phyloP scores from a whole-genome alignment of 1,284 basidiomycete species.

The Malassezia japonica region DNA sequence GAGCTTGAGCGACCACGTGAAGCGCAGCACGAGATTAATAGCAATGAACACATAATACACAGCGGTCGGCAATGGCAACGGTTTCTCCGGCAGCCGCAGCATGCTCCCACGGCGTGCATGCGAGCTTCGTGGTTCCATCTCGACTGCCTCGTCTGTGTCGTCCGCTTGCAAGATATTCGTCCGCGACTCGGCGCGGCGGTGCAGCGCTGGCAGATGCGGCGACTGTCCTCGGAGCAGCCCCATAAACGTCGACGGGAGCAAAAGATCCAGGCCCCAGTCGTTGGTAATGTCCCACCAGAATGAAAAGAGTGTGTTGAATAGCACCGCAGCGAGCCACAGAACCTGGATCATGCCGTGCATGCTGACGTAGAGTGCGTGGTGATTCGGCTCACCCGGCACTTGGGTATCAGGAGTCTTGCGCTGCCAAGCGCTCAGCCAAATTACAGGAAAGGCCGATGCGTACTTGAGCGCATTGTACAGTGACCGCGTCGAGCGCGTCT shows the following conservation, averaged over 20 bases:
- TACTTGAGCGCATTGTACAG: constrained; percentile 95
- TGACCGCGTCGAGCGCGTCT: constrained; percentile 52
- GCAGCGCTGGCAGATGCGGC: constrained; percentile 7
- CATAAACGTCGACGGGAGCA: constrained; percentile 49
- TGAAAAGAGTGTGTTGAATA: constrained; percentile 82
- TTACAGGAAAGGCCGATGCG: constrained; percentile 92
- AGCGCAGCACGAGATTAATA: constrained; percentile 76
- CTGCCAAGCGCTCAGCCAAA: constrained; percentile 54
- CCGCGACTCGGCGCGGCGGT: constrained; percentile 6
- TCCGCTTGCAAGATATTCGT: background rate
- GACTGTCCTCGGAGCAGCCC: too few species aligned
- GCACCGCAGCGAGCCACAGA: constrained; percentile 68
- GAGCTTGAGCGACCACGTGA: constrained; percentile 90
- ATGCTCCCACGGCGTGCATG: constrained; percentile 12
- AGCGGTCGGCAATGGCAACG: constrained; percentile 61
- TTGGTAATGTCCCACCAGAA: constrained; percentile 99
- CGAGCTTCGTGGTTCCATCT: background rate
- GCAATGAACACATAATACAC: constrained; percentile 77
- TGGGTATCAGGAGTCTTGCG: constrained; percentile 14
- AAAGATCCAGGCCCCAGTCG: constrained; percentile 85
- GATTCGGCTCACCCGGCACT: background rate
- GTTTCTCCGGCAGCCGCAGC: constrained; percentile 53
- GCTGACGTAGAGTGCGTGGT: background rate
- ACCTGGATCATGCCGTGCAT: background rate
- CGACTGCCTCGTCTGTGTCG: background rate